phyloP scores from a whole-genome alignment of 2,329 filamentous ascomycete genomes.

The Fusarium decemcellulare region DNA sequence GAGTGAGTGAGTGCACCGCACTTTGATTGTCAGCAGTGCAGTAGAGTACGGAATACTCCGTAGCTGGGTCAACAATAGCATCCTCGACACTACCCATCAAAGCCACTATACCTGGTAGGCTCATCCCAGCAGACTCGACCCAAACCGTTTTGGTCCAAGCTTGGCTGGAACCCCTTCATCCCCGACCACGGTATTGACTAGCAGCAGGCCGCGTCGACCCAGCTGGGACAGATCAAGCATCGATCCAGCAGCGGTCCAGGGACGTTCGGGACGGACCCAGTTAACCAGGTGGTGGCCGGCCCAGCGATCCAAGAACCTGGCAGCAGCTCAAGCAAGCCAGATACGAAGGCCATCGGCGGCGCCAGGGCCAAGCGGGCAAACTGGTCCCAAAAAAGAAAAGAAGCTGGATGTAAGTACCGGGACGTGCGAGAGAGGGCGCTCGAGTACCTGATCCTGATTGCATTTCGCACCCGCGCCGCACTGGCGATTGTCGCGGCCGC shows the following conservation, averaged over 20 bases:
- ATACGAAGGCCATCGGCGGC: slow-evolving; percentile 34
- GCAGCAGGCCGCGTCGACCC: slow-evolving; percentile 34
- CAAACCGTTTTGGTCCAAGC: slow-evolving; percentile 43
- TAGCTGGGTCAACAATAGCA: slow-evolving; percentile 18
- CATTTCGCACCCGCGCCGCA: slow-evolving; percentile 25
- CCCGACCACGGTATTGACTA: slow-evolving; percentile 40
- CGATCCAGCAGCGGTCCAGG: slow-evolving; percentile 15
- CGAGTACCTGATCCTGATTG: slow-evolving; percentile 9
- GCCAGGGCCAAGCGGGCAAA: slow-evolving; percentile 22
- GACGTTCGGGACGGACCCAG: slow-evolving; percentile 33
- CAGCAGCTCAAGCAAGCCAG: slow-evolving; percentile 25
- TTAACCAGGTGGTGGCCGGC: slow-evolving; percentile 32
- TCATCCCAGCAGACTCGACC: slow-evolving; percentile 22
- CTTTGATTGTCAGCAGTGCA: neutral
- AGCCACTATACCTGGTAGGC: slow-evolving; percentile 23
- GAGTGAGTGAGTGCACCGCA: neutral
- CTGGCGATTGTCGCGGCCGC: slow-evolving; percentile 23
- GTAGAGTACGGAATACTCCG: slow-evolving; percentile 1
- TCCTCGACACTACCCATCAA: slow-evolving; percentile 22
- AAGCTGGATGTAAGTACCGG: slow-evolving; percentile 15
- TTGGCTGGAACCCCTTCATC: slow-evolving; percentile 43
- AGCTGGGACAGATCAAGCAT: slow-evolving; percentile 32
- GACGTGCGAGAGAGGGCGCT: slow-evolving; percentile 3
- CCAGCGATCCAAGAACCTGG: slow-evolving; percentile 42
- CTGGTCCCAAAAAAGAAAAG: neutral